phyloP scores from a whole-genome alignment of 2,329 filamentous ascomycete species.

The Cladobotryum mycophilum region DNA sequence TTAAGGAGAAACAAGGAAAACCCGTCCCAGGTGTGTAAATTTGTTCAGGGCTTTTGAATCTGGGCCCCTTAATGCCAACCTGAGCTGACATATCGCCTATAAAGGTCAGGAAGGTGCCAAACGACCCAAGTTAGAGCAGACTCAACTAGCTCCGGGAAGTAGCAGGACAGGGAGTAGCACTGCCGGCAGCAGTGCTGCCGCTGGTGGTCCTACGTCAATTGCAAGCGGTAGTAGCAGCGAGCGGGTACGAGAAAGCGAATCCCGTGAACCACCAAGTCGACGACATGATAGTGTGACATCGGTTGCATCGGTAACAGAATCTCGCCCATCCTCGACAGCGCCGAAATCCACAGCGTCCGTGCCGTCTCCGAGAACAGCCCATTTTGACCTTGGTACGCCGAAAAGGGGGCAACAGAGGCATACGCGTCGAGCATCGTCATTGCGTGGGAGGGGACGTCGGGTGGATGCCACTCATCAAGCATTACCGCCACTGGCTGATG shows the following conservation, averaged over 20 bases:
- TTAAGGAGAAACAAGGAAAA: slow-evolving; percentile 64
- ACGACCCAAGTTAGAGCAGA: slow-evolving; percentile 39
- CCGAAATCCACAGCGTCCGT: slow-evolving; percentile 33
- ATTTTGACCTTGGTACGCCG: slow-evolving; percentile 30
- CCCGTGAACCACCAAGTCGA: slow-evolving; percentile 41
- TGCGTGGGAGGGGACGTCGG: slow-evolving; percentile 20
- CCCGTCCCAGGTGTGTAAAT: slow-evolving; percentile 45
- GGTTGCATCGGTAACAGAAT: slow-evolving; percentile 39
- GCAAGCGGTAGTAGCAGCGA: slow-evolving; percentile 44
- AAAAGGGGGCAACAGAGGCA: slow-evolving; percentile 21
- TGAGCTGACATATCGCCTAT: slow-evolving; percentile 8
- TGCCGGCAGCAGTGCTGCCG: slow-evolving; percentile 34
- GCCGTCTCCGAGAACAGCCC: slow-evolving; percentile 35
- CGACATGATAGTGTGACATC: slow-evolving; percentile 45
- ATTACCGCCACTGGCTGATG: slow-evolving; percentile 42
- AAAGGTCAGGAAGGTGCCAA: slow-evolving; percentile 39
- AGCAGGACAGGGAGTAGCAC: slow-evolving; percentile 11
- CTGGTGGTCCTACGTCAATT: slow-evolving; percentile 27
- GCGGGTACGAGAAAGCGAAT: slow-evolving; percentile 42
- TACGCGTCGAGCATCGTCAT: slow-evolving; percentile 21
- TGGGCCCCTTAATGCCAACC: no score
- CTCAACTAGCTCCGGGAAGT: slow-evolving; percentile 31
- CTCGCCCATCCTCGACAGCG: slow-evolving; percentile 36
- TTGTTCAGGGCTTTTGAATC: no score
- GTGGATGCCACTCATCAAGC: slow-evolving; percentile 25